Evolutionary conservation across 257 asterid species (phyloP).

Genomic region (Echites panduratus): DNA sequence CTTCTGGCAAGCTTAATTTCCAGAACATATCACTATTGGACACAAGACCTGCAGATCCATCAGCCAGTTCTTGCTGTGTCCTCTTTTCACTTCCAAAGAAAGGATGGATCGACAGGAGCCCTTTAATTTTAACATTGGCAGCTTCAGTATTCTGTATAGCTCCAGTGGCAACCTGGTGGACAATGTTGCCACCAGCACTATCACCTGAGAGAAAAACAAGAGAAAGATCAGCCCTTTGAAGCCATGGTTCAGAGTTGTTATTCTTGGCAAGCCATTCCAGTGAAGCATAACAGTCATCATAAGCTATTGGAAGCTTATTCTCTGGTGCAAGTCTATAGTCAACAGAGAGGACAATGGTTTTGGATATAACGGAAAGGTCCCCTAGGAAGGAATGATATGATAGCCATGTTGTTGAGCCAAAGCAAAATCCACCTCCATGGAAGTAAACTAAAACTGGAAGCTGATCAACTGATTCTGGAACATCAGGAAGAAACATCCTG

Average conservation of each 20-base stretch:
- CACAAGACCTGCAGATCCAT: constrained; percentile 32
- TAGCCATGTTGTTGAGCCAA: constrained; percentile 72
- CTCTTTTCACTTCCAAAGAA: constrained; percentile 56
- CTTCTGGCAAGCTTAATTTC: constrained; percentile 66
- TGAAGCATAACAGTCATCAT: constrained; percentile 49
- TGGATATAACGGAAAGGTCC: constrained; percentile 40
- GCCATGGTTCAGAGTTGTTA: constrained; percentile 39
- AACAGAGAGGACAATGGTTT: constrained; percentile 45
- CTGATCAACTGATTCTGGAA: constrained; percentile 6
- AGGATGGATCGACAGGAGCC: constrained; percentile 63
- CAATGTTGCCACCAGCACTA: constrained; percentile 83
- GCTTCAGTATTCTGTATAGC: constrained; percentile 1
- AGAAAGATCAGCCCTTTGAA: constrained; percentile 37
- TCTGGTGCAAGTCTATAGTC: constrained; percentile 89
- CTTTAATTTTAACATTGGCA: constrained; percentile 28
- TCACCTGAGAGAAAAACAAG: constrained; percentile 63
- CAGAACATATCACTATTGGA: constrained; percentile 68
- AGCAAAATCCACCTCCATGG: constrained; percentile 90
- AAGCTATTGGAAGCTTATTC: constrained; percentile 66
- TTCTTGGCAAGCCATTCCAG: constrained; percentile 44
- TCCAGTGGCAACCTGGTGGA: constrained; percentile 47
- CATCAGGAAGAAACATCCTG: constrained; percentile 52
- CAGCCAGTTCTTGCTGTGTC: constrained; percentile 45
- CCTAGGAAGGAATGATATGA: constrained; percentile 67
- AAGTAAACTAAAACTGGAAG: constrained; percentile 60